These are phyloP conservation scores for Cryomyces antarcticus DNA, from an alignment of 495 filamentous ascomycete genomes.

Conservation along the genomic window DNA sequence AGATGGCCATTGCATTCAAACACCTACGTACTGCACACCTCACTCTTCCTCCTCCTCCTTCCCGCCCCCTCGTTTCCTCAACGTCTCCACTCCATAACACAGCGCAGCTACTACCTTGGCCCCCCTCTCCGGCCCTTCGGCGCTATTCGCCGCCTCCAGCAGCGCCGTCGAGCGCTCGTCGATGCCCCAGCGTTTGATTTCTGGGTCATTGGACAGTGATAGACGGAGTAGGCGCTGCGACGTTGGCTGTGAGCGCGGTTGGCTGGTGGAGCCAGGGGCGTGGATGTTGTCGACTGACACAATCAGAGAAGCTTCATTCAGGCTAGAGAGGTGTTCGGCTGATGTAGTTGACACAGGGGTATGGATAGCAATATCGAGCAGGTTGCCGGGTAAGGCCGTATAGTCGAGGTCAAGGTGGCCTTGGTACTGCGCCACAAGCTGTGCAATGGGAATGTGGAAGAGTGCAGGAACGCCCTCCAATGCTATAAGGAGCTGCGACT, in stretches of 20 bases:
- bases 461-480: constrained; percentile 16
- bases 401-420: background rate
- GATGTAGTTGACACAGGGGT: background rate
- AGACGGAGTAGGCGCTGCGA: too few species aligned
- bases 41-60: too few species aligned
- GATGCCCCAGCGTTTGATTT: too few species aligned
- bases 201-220: too few species aligned
- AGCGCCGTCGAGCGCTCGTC: too few species aligned
- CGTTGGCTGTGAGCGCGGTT: background rate
- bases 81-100: too few species aligned
- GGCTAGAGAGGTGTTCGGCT: background rate
- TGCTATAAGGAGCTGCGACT: constrained; percentile 10
- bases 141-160: too few species aligned
- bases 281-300: constrained; percentile 16
- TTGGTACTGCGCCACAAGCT: background rate
- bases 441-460: constrained; percentile 3
- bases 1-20: too few species aligned
- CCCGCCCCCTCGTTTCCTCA: too few species aligned
- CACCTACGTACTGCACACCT: too few species aligned
- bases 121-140: too few species aligned
- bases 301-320: constrained; percentile 1
- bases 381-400: constrained; percentile 10
- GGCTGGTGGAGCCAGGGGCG: constrained; percentile 11
- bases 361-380: constrained; percentile 11
- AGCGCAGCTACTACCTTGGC: too few species aligned